phyloP scores from a whole-genome alignment of 139 green algal genomes.

The Edaphochlamys debaryana region DNA sequence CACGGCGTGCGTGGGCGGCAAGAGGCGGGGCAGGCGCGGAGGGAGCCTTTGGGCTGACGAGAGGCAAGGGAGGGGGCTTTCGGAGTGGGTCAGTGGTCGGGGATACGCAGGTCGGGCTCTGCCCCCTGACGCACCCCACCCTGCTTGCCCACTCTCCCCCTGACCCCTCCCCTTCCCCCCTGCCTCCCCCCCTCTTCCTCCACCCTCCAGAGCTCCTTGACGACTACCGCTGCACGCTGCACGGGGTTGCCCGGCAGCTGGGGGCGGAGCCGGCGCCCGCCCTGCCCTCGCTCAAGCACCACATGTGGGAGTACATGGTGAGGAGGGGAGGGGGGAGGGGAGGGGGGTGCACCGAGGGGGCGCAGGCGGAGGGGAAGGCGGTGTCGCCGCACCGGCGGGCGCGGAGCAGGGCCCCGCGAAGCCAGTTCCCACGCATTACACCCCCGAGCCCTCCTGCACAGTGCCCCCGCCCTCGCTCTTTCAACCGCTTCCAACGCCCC shows the following conservation, averaged over 20 bases:
- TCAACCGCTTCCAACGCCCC: neutral
- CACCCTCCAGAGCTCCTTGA: slow-evolving; percentile 79
- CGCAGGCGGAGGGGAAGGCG: neutral
- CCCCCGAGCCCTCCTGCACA: too few relatives aligned
- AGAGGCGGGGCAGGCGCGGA: too few relatives aligned
- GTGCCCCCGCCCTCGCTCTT: too few relatives aligned
- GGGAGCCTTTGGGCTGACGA: too few relatives aligned
- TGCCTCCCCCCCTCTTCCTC: neutral
- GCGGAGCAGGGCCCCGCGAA: too few relatives aligned
- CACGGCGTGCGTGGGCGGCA: too few relatives aligned
- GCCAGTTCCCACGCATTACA: too few relatives aligned
- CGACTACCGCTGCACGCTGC: slow-evolving; percentile 78
- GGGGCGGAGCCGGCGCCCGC: slow-evolving; percentile 38
- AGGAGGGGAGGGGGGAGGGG: neutral
- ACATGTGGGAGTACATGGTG: slow-evolving; percentile 73
- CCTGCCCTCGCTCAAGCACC: slow-evolving; percentile 71
- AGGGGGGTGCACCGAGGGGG: too few relatives aligned
- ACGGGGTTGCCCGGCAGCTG: slow-evolving; percentile 76
- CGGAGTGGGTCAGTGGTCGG: too few relatives aligned
- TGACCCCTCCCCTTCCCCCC: neutral
- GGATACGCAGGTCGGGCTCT: too few relatives aligned
- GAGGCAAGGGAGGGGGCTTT: too few relatives aligned
- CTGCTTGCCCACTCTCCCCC: neutral
- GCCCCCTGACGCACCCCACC: neutral
- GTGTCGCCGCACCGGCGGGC: too few relatives aligned